Percentiles rank a stretch among this genome's conserved stretches.
Conservation (phyloP, 129 eudicot species). For the Sambucus nigra region DNA sequence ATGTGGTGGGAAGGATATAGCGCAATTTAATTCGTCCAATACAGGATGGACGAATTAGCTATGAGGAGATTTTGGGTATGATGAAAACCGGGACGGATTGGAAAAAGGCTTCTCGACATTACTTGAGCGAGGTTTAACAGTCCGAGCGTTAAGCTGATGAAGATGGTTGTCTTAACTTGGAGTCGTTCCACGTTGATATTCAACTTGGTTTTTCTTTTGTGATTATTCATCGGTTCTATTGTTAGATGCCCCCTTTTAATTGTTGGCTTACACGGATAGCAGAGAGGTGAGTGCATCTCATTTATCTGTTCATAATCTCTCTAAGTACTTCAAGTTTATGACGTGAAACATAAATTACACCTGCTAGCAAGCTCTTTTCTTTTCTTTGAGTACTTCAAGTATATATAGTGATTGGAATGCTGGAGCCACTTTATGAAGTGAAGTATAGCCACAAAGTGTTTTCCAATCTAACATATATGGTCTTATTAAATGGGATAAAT, state of each 20-base stretch:
- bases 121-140: slow-evolving; percentile 80
- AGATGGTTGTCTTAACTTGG: slow-evolving; percentile 56
- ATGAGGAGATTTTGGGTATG: slow-evolving; percentile 73
- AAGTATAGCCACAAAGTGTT: too few species aligned
- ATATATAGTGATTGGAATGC: too few species aligned
- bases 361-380: too few species aligned
- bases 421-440: too few species aligned
- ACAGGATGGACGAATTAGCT: slow-evolving; percentile 76
- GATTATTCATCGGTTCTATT: slow-evolving; percentile 30
- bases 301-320: slow-evolving; percentile 1
- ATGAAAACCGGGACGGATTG: slow-evolving; percentile 85
- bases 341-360: too few species aligned
- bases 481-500: too few species aligned
- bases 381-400: too few species aligned
- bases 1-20: too few species aligned
- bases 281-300: slow-evolving; percentile 1
- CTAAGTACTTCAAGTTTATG: too few species aligned
- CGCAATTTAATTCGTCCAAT: too few species aligned
- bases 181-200: slow-evolving; percentile 2
- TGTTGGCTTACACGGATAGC: slow-evolving; percentile 23
- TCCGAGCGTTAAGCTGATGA: slow-evolving; percentile 61
- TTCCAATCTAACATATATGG: too few species aligned
- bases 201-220: slow-evolving; percentile 22
- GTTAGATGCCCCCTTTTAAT: slow-evolving; percentile 22
- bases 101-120: slow-evolving; percentile 89